A percentile compares a stretch with the other conserved stretches of the same genome.
These are phyloP conservation scores for Zostera marina DNA, from an alignment of 116 monocot species.

Conservation along the genomic window DNA sequence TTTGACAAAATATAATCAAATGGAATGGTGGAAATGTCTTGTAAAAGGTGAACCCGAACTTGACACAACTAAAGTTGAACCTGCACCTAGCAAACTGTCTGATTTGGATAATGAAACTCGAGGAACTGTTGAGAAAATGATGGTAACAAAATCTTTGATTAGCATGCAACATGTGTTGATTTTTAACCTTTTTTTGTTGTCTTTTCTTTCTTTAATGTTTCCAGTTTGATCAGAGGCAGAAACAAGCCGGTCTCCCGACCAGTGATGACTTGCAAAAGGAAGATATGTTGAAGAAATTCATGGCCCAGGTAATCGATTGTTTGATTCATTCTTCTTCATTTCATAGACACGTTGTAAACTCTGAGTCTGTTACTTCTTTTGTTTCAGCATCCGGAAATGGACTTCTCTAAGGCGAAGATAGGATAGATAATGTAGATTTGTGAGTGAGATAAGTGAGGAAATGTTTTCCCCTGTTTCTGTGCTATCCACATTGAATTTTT, in stretches of 20 bases:
- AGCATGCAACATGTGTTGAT: neutral
- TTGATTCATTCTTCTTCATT: neutral
- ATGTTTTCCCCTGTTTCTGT: neutral
- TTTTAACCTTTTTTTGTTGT: neutral
- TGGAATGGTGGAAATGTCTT: slow-evolving; percentile 95
- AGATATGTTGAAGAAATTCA: slow-evolving; percentile 92
- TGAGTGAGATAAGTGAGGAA: neutral
- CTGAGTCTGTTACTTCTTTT: neutral
- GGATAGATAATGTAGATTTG: slow-evolving; percentile 1
- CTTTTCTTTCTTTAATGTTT: neutral
- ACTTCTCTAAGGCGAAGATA: slow-evolving; percentile 83
- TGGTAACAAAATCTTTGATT: slow-evolving; percentile 29
- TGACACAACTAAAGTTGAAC: slow-evolving; percentile 92
- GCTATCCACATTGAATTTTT: neutral
- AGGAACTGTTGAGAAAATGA: slow-evolving; percentile 97
- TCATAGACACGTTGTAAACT: neutral
- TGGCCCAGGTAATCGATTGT: slow-evolving; percentile 50
- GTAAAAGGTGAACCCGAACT: slow-evolving; percentile 81
- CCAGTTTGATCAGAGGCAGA: slow-evolving; percentile 95
- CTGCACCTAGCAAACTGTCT: slow-evolving; percentile 79
- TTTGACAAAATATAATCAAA: slow-evolving; percentile 91
- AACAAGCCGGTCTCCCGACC: slow-evolving; percentile 80
- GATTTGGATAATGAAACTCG: slow-evolving; percentile 97
- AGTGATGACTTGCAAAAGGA: slow-evolving; percentile 93
- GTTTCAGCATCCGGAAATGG: slow-evolving; percentile 98